Base-by-base conservation (phyloP, 179 eudicot species). In the Silene noctiflora region DNA sequence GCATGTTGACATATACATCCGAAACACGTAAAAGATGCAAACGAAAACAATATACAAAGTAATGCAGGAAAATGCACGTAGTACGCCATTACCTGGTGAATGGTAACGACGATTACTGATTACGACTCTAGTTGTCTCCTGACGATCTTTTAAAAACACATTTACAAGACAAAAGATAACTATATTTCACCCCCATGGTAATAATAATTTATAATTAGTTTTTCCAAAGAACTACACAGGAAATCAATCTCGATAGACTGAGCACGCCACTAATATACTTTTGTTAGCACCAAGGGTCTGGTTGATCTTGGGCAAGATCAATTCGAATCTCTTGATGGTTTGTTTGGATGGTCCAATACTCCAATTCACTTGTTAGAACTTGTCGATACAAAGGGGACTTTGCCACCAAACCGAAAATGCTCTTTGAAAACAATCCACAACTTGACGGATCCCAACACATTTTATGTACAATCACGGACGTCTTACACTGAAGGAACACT, bases 111-210 rank as follows among this genome's bases (percentile, higher is more conserved):
- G 27, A 25, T 25, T 25, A 25, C 27, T 25, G 42, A 25, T 65
- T 29, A 29, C 19, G 69, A 56, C 20, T 56, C 42, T 1, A 56
- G 6, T 56, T 4, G 19, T 56, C 61, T 16, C 61, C 61, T 56
- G 61, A 56, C 61, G 6, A 56, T 56, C 61, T 56, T 56, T 68
- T 7, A 10, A 31, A 60, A 58, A 46, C 65, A 76, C 66, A 81
- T 72, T 77, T 81, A 76, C 83, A 73, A 73, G 77, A 62, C 42
- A 74, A 75, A 79, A 60, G 76, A 67, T 58, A 60, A 67, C 69
- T 29, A 72, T 63, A 75, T 66, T 44, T 65, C 77, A 46, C 67
- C 66, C 80, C 61, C 56, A 69, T 35, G 48, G 48, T 60, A 22
- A 72, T 73, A 80, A 75, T 75, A 76, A 11, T 71, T 73, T 39